A percentile compares a stretch with the other conserved stretches of the same genome.
These are phyloP conservation scores for Rhodocollybia butyracea DNA, from an alignment of 768 basidiomycete genomes.

Conservation along the genomic window DNA sequence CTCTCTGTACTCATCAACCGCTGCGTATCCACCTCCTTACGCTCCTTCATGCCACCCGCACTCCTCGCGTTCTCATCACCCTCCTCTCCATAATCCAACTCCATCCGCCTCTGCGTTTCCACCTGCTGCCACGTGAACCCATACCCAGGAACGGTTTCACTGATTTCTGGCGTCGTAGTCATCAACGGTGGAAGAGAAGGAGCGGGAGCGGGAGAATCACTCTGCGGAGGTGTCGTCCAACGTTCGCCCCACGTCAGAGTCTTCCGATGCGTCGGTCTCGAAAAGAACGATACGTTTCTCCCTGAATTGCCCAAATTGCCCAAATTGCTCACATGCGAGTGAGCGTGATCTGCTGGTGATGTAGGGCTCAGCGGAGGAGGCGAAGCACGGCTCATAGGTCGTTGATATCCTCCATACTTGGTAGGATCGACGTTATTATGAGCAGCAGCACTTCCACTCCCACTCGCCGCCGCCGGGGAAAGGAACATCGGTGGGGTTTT, in stretches of 20 bases:
- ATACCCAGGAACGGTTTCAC: too few relatives aligned
- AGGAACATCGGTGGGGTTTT: not conserved
- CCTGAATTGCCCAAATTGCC: too few relatives aligned
- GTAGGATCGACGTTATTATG: not conserved
- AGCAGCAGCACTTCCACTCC: not conserved
- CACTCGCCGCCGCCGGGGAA: not conserved
- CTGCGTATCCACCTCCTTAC: not conserved
- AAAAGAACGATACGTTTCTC: too few relatives aligned
- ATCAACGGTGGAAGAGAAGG: too few relatives aligned
- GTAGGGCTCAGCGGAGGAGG: not conserved
- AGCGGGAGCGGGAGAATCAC: not conserved
- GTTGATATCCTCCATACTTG: not conserved
- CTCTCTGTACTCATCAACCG: not conserved
- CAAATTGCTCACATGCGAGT: too few relatives aligned
- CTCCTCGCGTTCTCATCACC: not conserved
- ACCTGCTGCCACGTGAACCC: slow-evolving; percentile 5
- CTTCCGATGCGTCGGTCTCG: not conserved
- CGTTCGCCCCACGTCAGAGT: slow-evolving; percentile 1
- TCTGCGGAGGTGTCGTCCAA: not conserved
- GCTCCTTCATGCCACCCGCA: not conserved
- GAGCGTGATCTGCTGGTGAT: not conserved
- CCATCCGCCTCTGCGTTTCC: not conserved
- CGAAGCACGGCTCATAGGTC: not conserved
- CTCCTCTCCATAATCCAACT: not conserved
- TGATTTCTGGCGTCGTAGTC: too few relatives aligned